Conservation (phyloP, 805 yeast species). For the Starmerella floricola region DNA sequence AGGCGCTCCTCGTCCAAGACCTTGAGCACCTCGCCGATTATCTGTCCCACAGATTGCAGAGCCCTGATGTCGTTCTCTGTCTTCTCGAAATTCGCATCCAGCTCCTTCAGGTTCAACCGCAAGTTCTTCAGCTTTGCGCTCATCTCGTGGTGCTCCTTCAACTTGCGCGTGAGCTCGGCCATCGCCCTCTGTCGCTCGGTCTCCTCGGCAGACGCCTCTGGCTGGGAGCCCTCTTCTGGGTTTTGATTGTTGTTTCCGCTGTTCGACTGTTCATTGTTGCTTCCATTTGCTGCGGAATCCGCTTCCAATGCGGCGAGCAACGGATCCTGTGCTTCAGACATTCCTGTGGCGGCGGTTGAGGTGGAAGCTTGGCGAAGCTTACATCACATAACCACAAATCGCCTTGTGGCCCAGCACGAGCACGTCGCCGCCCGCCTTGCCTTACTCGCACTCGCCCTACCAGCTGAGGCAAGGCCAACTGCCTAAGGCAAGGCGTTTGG, state of each 20-base stretch:
- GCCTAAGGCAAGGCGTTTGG: too few relatives aligned
- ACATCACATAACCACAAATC: neutral
- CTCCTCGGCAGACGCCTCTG: slow-evolving; percentile 33
- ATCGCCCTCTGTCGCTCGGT: slow-evolving; percentile 70
- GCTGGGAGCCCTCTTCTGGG: neutral
- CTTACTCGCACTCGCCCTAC: too few relatives aligned
- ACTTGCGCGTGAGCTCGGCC: slow-evolving; percentile 64
- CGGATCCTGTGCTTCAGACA: slow-evolving; percentile 22
- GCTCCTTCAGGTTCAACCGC: slow-evolving; percentile 67
- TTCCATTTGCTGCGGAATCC: slow-evolving; percentile 4
- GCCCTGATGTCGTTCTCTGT: slow-evolving; percentile 97
- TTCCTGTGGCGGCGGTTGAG: slow-evolving; percentile 6
- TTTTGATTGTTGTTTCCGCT: neutral
- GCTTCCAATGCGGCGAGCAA: slow-evolving; percentile 26
- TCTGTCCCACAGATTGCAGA: slow-evolving; percentile 90
- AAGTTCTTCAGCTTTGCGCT: slow-evolving; percentile 80
- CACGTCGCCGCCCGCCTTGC: neutral
- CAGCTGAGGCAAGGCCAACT: too few relatives aligned
- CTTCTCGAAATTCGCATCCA: slow-evolving; percentile 74
- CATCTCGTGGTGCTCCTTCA: slow-evolving; percentile 88
- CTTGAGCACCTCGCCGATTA: slow-evolving; percentile 92
- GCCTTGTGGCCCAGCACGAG: too few relatives aligned
- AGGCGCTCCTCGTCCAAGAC: slow-evolving; percentile 86
- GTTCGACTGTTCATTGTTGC: neutral
- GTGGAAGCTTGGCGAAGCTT: slow-evolving; percentile 11